These are phyloP conservation scores for Tylopilus sp. DNA, from an alignment of 768 basidiomycete genomes.

Conservation along the genomic window DNA sequence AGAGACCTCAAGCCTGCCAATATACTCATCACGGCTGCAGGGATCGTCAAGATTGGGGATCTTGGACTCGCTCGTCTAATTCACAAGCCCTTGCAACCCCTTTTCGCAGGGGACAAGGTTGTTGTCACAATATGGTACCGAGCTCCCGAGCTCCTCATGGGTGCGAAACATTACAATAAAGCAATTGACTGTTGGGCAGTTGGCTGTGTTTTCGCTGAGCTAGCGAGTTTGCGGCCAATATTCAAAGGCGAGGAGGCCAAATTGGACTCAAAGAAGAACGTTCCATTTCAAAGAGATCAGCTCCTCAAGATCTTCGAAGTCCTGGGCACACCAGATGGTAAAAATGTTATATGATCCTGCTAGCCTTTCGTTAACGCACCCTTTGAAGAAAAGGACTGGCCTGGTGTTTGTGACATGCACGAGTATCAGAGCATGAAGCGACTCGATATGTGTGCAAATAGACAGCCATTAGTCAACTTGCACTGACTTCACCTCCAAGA, in stretches of 20 bases:
- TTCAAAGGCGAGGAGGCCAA: conserved; percentile 99
- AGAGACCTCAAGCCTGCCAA: conserved; percentile 99
- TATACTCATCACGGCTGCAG: conserved; percentile 87
- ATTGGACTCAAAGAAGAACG: conserved; percentile 92
- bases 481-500: conserved; percentile 31
- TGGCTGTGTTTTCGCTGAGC: conserved; percentile 95
- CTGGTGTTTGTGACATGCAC: conserved; percentile 77
- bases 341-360: not conserved
- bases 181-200: conserved; percentile 98
- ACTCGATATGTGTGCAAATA: conserved; percentile 59
- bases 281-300: conserved; percentile 96
- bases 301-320: conserved; percentile 95
- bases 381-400: conserved; percentile 80
- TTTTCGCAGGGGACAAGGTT: conserved; percentile 95
- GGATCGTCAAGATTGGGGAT: conserved; percentile 98
- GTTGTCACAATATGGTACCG: conserved; percentile 99
- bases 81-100: conserved; percentile 85
- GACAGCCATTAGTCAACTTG: not conserved
- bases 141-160: conserved; percentile 92
- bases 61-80: conserved; percentile 90
- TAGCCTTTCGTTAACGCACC: conserved; percentile 3
- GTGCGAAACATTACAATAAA: conserved; percentile 96
- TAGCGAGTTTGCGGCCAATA: conserved; percentile 90
- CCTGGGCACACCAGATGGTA: conserved; percentile 83
- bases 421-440: conserved; percentile 83